These are phyloP conservation scores for Chamaecrista fasciculata DNA, from an alignment of 306 rosid species.

Conservation along the genomic window DNA sequence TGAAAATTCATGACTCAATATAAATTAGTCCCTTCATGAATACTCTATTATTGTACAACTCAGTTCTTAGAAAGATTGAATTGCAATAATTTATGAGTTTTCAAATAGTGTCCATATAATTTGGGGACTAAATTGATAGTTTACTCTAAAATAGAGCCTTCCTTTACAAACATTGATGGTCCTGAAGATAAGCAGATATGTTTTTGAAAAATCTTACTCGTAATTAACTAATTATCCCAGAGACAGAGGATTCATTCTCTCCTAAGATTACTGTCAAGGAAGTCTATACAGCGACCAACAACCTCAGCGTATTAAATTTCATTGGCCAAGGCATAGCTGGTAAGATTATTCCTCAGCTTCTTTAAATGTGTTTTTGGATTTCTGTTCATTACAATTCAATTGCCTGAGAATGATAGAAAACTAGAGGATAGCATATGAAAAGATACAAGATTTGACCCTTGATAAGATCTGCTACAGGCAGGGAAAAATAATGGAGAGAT, in stretches of 20 bases:
- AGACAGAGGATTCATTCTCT: conserved; percentile 33
- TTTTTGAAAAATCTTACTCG: too few relatives aligned
- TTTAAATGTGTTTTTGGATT: background rate
- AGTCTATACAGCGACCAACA: conserved; percentile 46
- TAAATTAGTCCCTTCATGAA: too few relatives aligned
- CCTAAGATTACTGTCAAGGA: conserved; percentile 43
- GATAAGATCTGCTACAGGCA: background rate
- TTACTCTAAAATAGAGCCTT: conserved; percentile 17
- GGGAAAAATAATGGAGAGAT: background rate
- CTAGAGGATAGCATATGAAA: background rate
- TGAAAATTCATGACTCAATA: too few relatives aligned
- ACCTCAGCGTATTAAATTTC: conserved; percentile 46
- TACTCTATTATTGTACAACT: too few relatives aligned
- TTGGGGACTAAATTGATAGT: too few relatives aligned
- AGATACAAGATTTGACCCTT: conserved; percentile 4
- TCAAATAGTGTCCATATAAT: too few relatives aligned
- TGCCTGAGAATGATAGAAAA: conserved; percentile 1
- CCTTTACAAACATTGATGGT: background rate
- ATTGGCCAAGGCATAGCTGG: conserved; percentile 73
- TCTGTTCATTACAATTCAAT: background rate
- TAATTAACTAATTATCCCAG: too few relatives aligned
- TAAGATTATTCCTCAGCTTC: conserved; percentile 28
- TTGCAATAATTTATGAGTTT: too few relatives aligned
- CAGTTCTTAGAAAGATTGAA: too few relatives aligned
- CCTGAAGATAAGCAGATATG: background rate